Evolutionary conservation across 2,329 filamentous ascomycete genomes (phyloP).

Genomic region (Paracamarosporium sp.): DNA sequence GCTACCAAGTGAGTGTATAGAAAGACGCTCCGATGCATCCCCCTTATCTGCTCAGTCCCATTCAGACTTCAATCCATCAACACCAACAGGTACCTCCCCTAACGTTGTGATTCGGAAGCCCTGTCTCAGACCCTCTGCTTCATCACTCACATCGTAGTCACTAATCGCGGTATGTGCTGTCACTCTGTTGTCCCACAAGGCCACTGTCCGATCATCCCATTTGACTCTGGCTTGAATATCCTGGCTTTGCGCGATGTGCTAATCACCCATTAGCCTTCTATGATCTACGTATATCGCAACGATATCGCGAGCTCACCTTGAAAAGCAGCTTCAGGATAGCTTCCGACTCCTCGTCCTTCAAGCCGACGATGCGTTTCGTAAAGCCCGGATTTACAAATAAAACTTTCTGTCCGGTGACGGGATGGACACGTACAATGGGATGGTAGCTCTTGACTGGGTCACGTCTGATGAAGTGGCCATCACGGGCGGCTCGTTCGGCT

Average conservation of each 20-base stretch:
- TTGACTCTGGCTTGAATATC: slow-evolving; percentile 75
- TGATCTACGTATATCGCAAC: neutral
- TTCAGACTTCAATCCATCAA: slow-evolving; percentile 25
- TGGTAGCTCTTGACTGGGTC: slow-evolving; percentile 11
- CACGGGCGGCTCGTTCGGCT: slow-evolving; percentile 3
- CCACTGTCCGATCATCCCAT: slow-evolving; percentile 77
- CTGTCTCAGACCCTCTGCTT: slow-evolving; percentile 29
- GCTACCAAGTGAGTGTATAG: too few species aligned
- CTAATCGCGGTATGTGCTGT: slow-evolving; percentile 78
- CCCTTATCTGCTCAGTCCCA: slow-evolving; percentile 15
- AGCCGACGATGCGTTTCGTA: slow-evolving; percentile 17
- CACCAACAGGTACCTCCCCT: slow-evolving; percentile 25
- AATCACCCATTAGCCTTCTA: neutral
- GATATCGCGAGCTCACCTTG: neutral
- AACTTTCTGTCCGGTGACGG: slow-evolving; percentile 15
- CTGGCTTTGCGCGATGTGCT: slow-evolving; percentile 72
- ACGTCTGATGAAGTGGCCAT: slow-evolving; percentile 4
- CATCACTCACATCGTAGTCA: slow-evolving; percentile 59
- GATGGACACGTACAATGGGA: slow-evolving; percentile 12
- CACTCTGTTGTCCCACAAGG: slow-evolving; percentile 83
- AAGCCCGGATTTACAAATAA: slow-evolving; percentile 17
- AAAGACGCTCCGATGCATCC: neutral
- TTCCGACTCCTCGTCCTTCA: slow-evolving; percentile 18
- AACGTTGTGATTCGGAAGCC: slow-evolving; percentile 34
- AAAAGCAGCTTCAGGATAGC: slow-evolving; percentile 15